Base-by-base conservation (phyloP, 1,284 basidiomycete species). In the Ganoderma boninense region DNA sequence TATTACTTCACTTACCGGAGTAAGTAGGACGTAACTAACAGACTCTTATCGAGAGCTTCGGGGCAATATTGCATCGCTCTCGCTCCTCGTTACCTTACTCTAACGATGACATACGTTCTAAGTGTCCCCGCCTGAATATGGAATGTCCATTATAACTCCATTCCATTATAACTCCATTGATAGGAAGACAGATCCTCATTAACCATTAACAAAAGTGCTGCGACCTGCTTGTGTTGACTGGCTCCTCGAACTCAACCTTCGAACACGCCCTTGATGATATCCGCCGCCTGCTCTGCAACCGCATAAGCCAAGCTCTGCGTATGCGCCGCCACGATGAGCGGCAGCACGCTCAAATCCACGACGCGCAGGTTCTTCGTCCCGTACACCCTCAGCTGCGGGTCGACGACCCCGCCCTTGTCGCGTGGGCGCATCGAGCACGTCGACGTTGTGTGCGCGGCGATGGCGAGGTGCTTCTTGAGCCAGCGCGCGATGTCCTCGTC, bases 361-460 rank as follows among this genome's bases (percentile, higher is more conserved):
- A 87, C 85, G 49, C 84, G 84, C 71, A 87, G 84, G 78, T 87
- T 88, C 66, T 80, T 68, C 20, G 86, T 84, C 38, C 90, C 90
- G 78, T 91, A 89, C 10, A 91, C 89, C 70, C 81, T 80, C 46
- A 92, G 79, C 63, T 85, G 82, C n/a, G 87, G 79, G 78, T 88
- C 87, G 38, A 92, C 89, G 43, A 91, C 90, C 71, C 90, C 90
- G 40, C 67, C 67, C 23, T 35, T 54, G 42, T 62, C 67, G 32
- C 42, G 62, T 29, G 67, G 67, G 20, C 57, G 67, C 63, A 68
- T 68, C 0, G 85, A 80, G 68, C 68, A 69, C 64, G 68, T 65
- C 81, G 84, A 32, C 71, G 75, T 11, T 71, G 75, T 56, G 69
- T 65, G 49, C 71, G 72, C 65, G 40, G 62, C 63, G 38, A 60